These are phyloP conservation scores for Flaveria linearis DNA, from an alignment of 129 eudicot genomes.

Conservation along the genomic window DNA sequence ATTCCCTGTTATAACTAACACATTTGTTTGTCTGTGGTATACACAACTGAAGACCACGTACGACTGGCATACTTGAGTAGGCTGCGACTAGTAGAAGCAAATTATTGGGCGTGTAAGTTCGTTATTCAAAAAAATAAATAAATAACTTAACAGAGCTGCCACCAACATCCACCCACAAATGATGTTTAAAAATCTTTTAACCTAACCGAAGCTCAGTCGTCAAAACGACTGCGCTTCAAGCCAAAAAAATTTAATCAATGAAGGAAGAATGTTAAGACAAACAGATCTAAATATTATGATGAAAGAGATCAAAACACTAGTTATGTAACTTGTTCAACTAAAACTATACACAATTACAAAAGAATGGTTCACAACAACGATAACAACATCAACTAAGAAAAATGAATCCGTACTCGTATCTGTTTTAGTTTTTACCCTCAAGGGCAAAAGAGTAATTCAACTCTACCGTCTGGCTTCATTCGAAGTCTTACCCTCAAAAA, in stretches of 20 bases:
- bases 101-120: too few species aligned
- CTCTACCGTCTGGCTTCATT: slow-evolving; percentile 70
- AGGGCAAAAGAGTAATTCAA: slow-evolving; percentile 31
- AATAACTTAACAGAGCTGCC: background rate
- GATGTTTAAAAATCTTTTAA: background rate
- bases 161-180: background rate
- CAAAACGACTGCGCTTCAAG: background rate
- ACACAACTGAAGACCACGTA: too few species aligned
- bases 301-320: slow-evolving; percentile 10
- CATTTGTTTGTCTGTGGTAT: too few species aligned
- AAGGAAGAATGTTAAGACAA: slow-evolving; percentile 5
- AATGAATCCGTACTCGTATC: slow-evolving; percentile 27
- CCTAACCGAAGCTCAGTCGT: background rate
- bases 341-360: slow-evolving; percentile 35
- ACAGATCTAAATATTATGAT: slow-evolving; percentile 13
- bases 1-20: too few species aligned
- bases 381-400: slow-evolving; percentile 12
- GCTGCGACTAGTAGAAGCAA: too few species aligned
- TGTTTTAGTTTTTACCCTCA: slow-evolving; percentile 22
- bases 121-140: too few species aligned
- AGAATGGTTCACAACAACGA: slow-evolving; percentile 28
- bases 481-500: slow-evolving; percentile 86
- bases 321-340: slow-evolving; percentile 23
- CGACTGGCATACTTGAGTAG: too few species aligned
- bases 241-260: background rate